Evolutionary conservation across 768 basidiomycete genomes (phyloP).

Genomic region (Multifurca ochricompacta): DNA sequence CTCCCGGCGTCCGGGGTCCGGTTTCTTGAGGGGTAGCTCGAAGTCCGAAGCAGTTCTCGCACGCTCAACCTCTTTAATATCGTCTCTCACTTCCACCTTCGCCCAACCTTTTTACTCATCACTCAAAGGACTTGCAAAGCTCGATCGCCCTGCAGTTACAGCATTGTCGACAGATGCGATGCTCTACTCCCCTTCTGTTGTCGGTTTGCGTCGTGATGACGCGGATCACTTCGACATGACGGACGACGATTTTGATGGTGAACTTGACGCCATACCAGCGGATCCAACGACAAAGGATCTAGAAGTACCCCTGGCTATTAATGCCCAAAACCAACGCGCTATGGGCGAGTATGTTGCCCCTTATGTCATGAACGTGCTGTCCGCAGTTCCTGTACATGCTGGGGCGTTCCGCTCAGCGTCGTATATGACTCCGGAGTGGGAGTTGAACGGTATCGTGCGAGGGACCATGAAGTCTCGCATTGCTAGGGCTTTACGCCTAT

Average conservation of each 20-base stretch:
- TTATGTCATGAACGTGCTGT: conserved; percentile 20
- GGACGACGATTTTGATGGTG: conserved; percentile 16
- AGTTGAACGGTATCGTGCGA: conserved; percentile 4
- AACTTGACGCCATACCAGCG: conserved; percentile 20
- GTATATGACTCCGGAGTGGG: neutral
- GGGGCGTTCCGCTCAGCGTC: neutral
- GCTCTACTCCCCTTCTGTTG: conserved; percentile 17
- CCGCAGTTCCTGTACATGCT: conserved; percentile 3
- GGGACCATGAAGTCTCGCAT: conserved; percentile 14
- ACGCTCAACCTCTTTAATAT: conserved; percentile 17
- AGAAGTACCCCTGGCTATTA: conserved; percentile 16
- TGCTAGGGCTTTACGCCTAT: conserved; percentile 6
- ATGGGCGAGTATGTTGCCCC: conserved; percentile 21
- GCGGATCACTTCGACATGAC: conserved; percentile 11
- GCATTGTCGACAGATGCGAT: conserved; percentile 9
- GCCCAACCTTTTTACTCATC: conserved; percentile 8
- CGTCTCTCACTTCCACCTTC: conserved; percentile 9
- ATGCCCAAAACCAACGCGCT: conserved; percentile 14
- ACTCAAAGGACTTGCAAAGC: conserved; percentile 3
- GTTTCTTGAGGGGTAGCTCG: conserved; percentile 13
- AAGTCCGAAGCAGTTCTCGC: conserved; percentile 7
- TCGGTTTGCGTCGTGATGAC: conserved; percentile 20
- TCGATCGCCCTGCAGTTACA: neutral
- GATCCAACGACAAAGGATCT: conserved; percentile 19
- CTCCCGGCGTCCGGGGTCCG: conserved; percentile 12